Evolutionary conservation across 768 basidiomycete genomes (phyloP), one percentile per base, ranked within the genome.

Genomic region (Pleurotus djamor): DNA sequence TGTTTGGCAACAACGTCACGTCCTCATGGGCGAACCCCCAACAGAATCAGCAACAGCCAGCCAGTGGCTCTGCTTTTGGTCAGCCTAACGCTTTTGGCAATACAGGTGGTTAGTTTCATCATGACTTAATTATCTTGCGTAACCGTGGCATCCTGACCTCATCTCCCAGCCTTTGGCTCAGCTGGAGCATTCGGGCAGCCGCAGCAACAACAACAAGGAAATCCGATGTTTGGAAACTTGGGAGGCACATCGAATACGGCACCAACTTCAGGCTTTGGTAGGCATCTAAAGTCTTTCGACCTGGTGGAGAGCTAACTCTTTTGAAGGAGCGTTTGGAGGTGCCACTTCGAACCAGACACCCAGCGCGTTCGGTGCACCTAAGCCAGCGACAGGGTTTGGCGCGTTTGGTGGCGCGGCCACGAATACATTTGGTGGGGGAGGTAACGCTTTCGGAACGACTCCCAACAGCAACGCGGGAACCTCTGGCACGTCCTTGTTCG

Each of bases 201-300:
- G 17, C 75, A 74, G 54, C 83, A 80, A 65, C 87, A 83, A 63
- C 88, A 83, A 67, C 82, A 79, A 63, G 81, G 85, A 4, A 92
- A 92, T 66, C 88, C 91, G 44, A 92, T 92, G 89, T 93, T 92
- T 70, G 91, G 91, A 51, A 83, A 81, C 61, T 68, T 86, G 48
- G 76, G 74, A 28, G 70, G 73, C 57, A 64, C 76, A 13, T 64
- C 72, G 48, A 65, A 64, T 60, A 64, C 66, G 58, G 63, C 65
- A 12, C 65, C 70, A 4, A 62, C 70, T 34, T 60, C 70, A 51
- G 80, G 75, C 61, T 83, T 83, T 66, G 79, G 82, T 83, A 61
- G 63, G 76, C 69, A 64, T 66, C 63, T 65, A 69, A 59, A 59
- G 54, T 59, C 62, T 58, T 48, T 45, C 62, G 21, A n/a, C n/a